These are phyloP conservation scores for Daldinia grandis DNA, from an alignment of 495 filamentous ascomycete genomes.

Conservation along the genomic window DNA sequence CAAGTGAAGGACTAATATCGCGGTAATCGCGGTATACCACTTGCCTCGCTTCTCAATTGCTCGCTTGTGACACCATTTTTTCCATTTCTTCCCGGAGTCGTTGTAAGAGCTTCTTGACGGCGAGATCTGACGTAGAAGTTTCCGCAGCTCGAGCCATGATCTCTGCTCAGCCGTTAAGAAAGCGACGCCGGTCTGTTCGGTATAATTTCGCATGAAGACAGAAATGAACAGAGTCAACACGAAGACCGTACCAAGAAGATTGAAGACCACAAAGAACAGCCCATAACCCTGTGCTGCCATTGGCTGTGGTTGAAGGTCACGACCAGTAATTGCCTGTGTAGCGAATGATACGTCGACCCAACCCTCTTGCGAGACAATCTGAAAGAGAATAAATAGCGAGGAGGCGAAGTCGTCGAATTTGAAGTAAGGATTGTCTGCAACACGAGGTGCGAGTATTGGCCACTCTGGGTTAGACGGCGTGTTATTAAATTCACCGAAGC, in stretches of 20 bases:
- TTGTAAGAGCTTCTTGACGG: slow-evolving; percentile 88
- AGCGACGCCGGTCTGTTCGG: slow-evolving; percentile 96
- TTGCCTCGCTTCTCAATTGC: slow-evolving; percentile 93
- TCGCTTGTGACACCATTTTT: slow-evolving; percentile 91
- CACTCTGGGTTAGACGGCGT: slow-evolving; percentile 77
- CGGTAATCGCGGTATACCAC: slow-evolving; percentile 86
- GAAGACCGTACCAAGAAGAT: slow-evolving; percentile 95
- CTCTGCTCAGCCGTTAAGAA: slow-evolving; percentile 96
- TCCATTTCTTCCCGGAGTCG: slow-evolving; percentile 76
- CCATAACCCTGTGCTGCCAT: slow-evolving; percentile 82
- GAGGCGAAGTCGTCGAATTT: slow-evolving; percentile 94
- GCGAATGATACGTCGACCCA: slow-evolving; percentile 92
- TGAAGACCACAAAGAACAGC: slow-evolving; percentile 95
- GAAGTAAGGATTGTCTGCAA: slow-evolving; percentile 81
- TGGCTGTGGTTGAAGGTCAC: slow-evolving; percentile 70
- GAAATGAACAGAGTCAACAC: slow-evolving; percentile 98
- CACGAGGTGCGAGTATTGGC: slow-evolving; percentile 82
- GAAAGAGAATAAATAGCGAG: slow-evolving; percentile 94
- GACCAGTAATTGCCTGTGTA: slow-evolving; percentile 82
- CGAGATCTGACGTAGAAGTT: slow-evolving; percentile 90
- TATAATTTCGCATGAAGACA: slow-evolving; percentile 99
- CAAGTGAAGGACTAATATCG: slow-evolving; percentile 81
- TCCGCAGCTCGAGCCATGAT: slow-evolving; percentile 95
- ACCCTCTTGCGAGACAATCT: slow-evolving; percentile 98
- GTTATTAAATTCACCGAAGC: slow-evolving; percentile 81